A percentile compares a stretch with the other conserved stretches of the same genome.
Evolutionary conservation across 2,329 filamentous ascomycete species (phyloP).

Genomic region (Thermochaetoides dissita): DNA sequence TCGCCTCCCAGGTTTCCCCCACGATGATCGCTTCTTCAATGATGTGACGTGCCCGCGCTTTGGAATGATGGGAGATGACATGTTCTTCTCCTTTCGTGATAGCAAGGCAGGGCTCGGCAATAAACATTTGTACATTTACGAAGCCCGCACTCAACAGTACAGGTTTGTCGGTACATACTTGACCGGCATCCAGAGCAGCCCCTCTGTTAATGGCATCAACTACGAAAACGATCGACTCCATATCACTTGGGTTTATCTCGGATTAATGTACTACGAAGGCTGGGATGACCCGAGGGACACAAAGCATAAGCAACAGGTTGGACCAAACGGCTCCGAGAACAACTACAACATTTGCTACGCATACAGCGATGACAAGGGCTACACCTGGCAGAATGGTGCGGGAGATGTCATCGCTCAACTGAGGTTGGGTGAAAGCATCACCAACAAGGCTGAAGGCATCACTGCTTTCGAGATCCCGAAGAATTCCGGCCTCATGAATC

Average conservation of each 20-base stretch:
- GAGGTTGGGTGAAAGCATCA: conserved; percentile 24
- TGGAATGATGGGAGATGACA: conserved; percentile 22
- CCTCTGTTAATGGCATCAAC: conserved; percentile 35
- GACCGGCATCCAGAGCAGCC: conserved; percentile 32
- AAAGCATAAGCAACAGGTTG: conserved; percentile 28
- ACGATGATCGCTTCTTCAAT: conserved; percentile 18
- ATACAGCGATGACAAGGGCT: conserved; percentile 30
- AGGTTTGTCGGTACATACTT: conserved; percentile 26
- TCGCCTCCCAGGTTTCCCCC: conserved; percentile 22
- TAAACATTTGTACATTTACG: conserved; percentile 33
- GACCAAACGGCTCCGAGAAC: conserved; percentile 30
- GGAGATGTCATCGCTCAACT: conserved; percentile 21
- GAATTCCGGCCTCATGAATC: conserved; percentile 32
- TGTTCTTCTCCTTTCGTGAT: conserved; percentile 36
- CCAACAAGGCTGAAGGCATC: conserved; percentile 27
- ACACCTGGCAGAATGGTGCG: conserved; percentile 28
- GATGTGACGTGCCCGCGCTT: conserved; percentile 38
- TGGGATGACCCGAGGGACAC: conserved; percentile 27
- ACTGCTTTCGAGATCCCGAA: conserved; percentile 31
- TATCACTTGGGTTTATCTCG: conserved; percentile 36
- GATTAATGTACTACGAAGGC: conserved; percentile 29
- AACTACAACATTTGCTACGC: conserved; percentile 38
- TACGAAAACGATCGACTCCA: conserved; percentile 21
- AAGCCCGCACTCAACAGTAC: conserved; percentile 22
- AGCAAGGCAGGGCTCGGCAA: conserved; percentile 36